Conservation (phyloP, 805 yeast genomes). For the Saccharomyces cerevisiae region DNA sequence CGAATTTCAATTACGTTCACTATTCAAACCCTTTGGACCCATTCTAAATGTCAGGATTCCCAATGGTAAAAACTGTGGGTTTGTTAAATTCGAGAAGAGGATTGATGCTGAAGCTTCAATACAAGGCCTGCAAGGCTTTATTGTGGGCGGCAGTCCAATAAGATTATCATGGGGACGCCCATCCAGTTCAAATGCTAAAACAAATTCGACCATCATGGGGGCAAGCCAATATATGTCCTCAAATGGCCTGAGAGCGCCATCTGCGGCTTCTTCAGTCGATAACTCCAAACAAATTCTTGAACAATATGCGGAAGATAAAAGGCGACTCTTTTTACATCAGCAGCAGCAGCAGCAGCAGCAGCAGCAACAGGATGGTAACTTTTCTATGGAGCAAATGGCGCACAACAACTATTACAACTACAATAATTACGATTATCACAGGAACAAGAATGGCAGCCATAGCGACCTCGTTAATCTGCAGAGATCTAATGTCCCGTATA, state of each 20-base stretch:
- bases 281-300: neutral
- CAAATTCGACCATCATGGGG: constrained; percentile 1
- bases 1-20: constrained; percentile 50
- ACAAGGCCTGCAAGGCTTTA: constrained; percentile 69
- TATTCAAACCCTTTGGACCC: constrained; percentile 69
- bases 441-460: neutral
- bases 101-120: constrained; percentile 75
- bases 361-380: neutral
- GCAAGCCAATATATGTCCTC: neutral
- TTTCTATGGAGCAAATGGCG: neutral
- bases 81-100: constrained; percentile 56
- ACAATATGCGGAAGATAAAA: neutral
- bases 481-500: neutral
- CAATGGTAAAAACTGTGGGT: constrained; percentile 73
- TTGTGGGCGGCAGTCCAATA: constrained; percentile 65
- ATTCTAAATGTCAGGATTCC: constrained; percentile 67
- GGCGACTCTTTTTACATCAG: neutral
- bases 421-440: neutral
- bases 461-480: neutral
- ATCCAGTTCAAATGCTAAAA: constrained; percentile 5
- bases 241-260: neutral
- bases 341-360: constrained; percentile 1
- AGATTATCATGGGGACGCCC: constrained; percentile 68
- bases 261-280: neutral
- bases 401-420: neutral